phyloP scores from a whole-genome alignment of 2,329 filamentous ascomycete genomes.

The Rutstroemia sp. region DNA sequence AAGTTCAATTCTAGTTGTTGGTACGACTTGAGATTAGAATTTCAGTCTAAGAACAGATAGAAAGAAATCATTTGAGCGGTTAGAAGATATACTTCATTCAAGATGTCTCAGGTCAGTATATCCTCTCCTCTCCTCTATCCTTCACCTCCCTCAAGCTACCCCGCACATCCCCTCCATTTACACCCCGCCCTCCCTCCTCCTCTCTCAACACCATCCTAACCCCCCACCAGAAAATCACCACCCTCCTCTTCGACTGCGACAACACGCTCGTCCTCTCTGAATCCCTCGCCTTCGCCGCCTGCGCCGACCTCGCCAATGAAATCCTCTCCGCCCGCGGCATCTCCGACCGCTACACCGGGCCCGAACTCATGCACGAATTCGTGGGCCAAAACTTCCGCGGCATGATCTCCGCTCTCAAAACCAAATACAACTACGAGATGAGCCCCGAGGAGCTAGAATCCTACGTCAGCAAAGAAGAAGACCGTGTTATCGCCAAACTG shows the following conservation, averaged over 20 bases:
- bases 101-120: slow-evolving; percentile 11
- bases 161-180: not conserved
- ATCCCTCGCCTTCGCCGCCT: slow-evolving; percentile 84
- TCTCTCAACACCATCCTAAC: not conserved
- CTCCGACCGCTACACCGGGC: slow-evolving; percentile 64
- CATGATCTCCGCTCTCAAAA: slow-evolving; percentile 73
- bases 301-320: slow-evolving; percentile 81
- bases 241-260: slow-evolving; percentile 72
- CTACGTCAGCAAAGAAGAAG: slow-evolving; percentile 73
- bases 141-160: not conserved
- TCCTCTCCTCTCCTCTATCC: not conserved
- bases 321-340: slow-evolving; percentile 64
- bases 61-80: not conserved
- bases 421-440: slow-evolving; percentile 69
- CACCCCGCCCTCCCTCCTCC: not conserved
- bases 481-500: slow-evolving; percentile 76
- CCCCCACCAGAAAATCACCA: slow-evolving; percentile 46
- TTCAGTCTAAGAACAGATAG: not conserved
- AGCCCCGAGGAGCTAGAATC: slow-evolving; percentile 57
- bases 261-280: slow-evolving; percentile 93
- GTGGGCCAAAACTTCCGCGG: slow-evolving; percentile 93
- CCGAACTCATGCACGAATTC: slow-evolving; percentile 74
- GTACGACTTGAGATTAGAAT: not conserved
- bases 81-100: not conserved
- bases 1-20: no score